Evolutionary conservation across 176 grass and related monocot species (phyloP), one percentile per base, ranked within the genome.

Genomic region (Phragmites australis): DNA sequence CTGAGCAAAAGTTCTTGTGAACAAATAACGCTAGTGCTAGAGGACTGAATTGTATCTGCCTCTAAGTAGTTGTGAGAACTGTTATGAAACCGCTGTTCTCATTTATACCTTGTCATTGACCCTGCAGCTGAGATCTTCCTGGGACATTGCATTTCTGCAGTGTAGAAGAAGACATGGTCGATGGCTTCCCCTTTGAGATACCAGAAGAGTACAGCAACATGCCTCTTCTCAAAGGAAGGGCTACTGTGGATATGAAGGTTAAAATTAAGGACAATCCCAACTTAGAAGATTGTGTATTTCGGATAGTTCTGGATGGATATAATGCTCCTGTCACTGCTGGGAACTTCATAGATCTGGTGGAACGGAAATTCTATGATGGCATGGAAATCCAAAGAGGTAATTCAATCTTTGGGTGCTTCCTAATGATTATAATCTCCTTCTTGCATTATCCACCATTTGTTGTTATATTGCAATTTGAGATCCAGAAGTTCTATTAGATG

Each of bases 91-190:
- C 82, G 72, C 84, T 88, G 65, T 86, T 92, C 94, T 94, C 95
- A 98, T 98, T 89, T 93, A 94, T 94, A 90, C 75, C 78, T 81
- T 95, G 85, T 89, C 84, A 97, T 89, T 91, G 70, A 93, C 92
- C 88, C 88, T 97, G 96, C 92, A 99, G 96, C 92, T 94, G 92
- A 94, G 92, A 89, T 93, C 92, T 94, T 94, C 84, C 92, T 94
- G 89, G 86, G 87, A 89, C 89, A 89, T 91, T 94, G 89, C 86
- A 85, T 94, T 94, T 94, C 92, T 94, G 96, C 96, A 99, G 96
- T 88, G 81, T 99, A 95, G 96, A 99, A 99, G 96, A 99, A 93
- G 96, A 99, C 82, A 99, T 99, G 96, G 74, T 99, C 12, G 96
- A 91, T 89, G 90, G 92, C 61, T 99, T 99, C 82, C 96, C 92